Conservation (phyloP, 1,284 basidiomycete genomes). For the Quambalaria eucalypti region DNA sequence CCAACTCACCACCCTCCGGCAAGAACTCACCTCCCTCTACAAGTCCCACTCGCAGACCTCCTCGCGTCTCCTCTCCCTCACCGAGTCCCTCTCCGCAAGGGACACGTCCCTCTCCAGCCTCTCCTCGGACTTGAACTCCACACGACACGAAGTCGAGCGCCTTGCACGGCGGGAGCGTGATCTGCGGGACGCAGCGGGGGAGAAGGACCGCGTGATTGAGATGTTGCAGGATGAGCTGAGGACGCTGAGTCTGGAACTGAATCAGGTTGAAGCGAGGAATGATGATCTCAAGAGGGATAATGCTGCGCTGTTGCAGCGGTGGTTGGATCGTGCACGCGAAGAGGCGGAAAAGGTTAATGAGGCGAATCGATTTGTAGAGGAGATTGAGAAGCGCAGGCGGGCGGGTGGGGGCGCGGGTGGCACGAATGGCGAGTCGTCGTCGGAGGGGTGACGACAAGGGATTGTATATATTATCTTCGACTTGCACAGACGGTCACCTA, state of each 20-base stretch:
- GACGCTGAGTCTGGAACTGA: slow-evolving; percentile 57
- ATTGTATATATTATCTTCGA: too few species aligned
- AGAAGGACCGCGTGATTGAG: slow-evolving; percentile 74
- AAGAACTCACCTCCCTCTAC: slow-evolving; percentile 85
- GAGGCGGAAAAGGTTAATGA: slow-evolving; percentile 94
- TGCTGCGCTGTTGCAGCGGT: slow-evolving; percentile 73
- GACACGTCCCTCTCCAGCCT: slow-evolving; percentile 71
- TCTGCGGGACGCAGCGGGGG: slow-evolving; percentile 69
- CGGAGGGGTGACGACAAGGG: too few species aligned
- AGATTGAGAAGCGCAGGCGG: slow-evolving; percentile 1
- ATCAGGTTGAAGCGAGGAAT: slow-evolving; percentile 78
- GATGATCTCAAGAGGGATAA: slow-evolving; percentile 79
- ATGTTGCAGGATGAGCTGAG: slow-evolving; percentile 69
- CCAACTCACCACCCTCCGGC: slow-evolving; percentile 78
- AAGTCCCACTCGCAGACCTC: slow-evolving; percentile 93
- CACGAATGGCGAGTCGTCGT: too few species aligned
- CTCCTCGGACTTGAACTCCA: slow-evolving; percentile 64
- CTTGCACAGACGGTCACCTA: too few species aligned
- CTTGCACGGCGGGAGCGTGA: slow-evolving; percentile 49
- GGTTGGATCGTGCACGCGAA: slow-evolving; percentile 59
- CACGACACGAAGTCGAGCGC: slow-evolving; percentile 62
- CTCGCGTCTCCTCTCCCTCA: slow-evolving; percentile 80
- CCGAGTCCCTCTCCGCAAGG: slow-evolving; percentile 82
- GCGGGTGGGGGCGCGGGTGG: too few species aligned
- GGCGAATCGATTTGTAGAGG: slow-evolving; percentile 10